Evolutionary conservation across 495 filamentous ascomycete species (phyloP).

Genomic region (Lindgomyces ingoldianus): DNA sequence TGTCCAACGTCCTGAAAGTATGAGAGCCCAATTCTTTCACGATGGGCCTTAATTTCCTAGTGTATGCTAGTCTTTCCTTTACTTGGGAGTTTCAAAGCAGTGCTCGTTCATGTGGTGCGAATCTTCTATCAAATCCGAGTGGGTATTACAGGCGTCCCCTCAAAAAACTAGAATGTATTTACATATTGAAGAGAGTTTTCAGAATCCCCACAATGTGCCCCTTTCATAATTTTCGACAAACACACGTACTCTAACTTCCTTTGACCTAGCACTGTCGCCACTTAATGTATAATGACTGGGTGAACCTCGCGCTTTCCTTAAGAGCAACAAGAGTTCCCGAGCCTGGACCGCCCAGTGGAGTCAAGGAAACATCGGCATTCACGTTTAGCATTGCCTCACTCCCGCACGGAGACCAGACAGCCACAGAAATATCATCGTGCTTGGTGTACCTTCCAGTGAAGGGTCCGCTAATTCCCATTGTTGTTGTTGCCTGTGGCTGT

Average conservation of each 20-base stretch:
- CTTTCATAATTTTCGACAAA: background rate
- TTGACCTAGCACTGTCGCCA: slow-evolving; percentile 35
- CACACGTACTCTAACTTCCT: background rate
- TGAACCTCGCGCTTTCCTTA: slow-evolving; percentile 41
- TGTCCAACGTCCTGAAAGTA: background rate
- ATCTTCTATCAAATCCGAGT: background rate
- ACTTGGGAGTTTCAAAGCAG: too few species aligned
- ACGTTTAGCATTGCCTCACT: slow-evolving; percentile 38
- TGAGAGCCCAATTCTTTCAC: too few species aligned
- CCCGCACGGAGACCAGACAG: slow-evolving; percentile 38
- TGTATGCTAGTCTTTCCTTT: too few species aligned
- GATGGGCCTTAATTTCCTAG: too few species aligned
- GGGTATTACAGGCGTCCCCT: background rate
- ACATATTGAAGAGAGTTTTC: background rate
- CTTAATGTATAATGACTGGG: slow-evolving; percentile 37
- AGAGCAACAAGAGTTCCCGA: slow-evolving; percentile 42
- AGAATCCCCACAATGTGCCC: background rate
- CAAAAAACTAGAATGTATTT: background rate
- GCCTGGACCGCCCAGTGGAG: slow-evolving; percentile 20
- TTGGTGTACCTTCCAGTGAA: slow-evolving; percentile 32
- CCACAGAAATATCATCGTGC: slow-evolving; percentile 33
- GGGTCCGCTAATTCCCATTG: slow-evolving; percentile 27
- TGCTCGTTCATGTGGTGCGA: too few species aligned
- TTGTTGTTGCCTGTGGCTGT: slow-evolving; percentile 13
- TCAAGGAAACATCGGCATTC: slow-evolving; percentile 38